These are phyloP conservation scores for Tolypocladium ophioglossoides DNA, from an alignment of 2,329 filamentous ascomycete genomes.

Conservation along the genomic window DNA sequence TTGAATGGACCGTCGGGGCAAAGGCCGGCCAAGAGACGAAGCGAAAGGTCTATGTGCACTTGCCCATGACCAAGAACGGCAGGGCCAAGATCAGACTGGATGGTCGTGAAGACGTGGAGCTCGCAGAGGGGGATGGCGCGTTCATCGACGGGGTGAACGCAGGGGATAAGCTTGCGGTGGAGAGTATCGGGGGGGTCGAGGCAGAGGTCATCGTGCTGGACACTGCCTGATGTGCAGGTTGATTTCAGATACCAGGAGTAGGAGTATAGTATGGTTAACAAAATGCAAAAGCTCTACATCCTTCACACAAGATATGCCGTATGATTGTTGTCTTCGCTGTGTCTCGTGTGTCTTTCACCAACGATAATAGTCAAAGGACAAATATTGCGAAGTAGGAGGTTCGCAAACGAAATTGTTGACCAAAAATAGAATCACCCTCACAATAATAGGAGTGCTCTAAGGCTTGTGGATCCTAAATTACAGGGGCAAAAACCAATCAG, in stretches of 20 bases:
- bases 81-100: slow-evolving; percentile 61
- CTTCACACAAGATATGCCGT: too few relatives aligned
- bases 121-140: slow-evolving; percentile 72
- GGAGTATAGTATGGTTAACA: too few relatives aligned
- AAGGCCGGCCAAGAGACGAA: slow-evolving; percentile 38
- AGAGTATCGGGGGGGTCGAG: slow-evolving; percentile 58
- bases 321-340: too few relatives aligned
- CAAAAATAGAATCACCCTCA: too few relatives aligned
- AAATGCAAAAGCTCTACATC: too few relatives aligned
- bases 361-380: too few relatives aligned
- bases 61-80: slow-evolving; percentile 70
- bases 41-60: slow-evolving; percentile 69
- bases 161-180: slow-evolving; percentile 53
- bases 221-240: slow-evolving; percentile 34
- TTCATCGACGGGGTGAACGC: slow-evolving; percentile 57
- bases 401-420: too few relatives aligned
- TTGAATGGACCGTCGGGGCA: slow-evolving; percentile 63
- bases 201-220: slow-evolving; percentile 62
- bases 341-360: too few relatives aligned
- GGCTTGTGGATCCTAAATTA: too few relatives aligned
- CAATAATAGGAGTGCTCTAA: too few relatives aligned
- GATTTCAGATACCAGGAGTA: not conserved
- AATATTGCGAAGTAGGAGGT: too few relatives aligned
- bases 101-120: slow-evolving; percentile 49
- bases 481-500: too few relatives aligned